Evolutionary conservation across 768 basidiomycete species (phyloP).

Genomic region (Macrolepiota dolichaula): DNA sequence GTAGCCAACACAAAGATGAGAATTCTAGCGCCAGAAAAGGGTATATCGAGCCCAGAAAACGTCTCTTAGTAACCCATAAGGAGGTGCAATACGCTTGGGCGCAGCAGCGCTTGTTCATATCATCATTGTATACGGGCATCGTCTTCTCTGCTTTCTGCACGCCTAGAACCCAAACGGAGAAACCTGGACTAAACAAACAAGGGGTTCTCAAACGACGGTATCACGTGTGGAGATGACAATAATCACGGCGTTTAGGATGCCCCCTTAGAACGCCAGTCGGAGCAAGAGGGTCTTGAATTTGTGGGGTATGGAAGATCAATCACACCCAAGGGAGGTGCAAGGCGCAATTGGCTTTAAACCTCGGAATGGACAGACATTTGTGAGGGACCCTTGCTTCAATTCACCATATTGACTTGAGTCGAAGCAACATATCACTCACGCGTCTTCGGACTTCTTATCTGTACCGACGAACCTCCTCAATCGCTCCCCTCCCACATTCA

Average conservation of each 20-base stretch:
- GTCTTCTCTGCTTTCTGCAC: not conserved
- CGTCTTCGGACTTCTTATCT: not conserved
- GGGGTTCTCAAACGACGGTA: not conserved
- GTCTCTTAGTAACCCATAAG: too few species aligned
- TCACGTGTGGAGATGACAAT: not conserved
- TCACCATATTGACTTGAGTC: not conserved
- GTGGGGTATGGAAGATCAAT: not conserved
- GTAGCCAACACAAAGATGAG: not conserved
- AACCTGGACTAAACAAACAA: not conserved
- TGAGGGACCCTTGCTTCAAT: not conserved
- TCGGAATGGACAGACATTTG: not conserved
- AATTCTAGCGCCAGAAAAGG: not conserved
- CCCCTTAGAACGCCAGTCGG: not conserved
- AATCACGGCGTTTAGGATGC: not conserved
- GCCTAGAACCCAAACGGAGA: not conserved
- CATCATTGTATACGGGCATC: not conserved
- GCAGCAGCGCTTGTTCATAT: not conserved
- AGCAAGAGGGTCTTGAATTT: not conserved
- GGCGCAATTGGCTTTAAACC: not conserved
- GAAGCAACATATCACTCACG: not conserved
- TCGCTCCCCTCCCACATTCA: not conserved
- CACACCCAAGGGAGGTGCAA: not conserved
- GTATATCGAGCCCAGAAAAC: not conserved
- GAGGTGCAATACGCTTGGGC: too few species aligned
- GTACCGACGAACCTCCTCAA: not conserved